Base-by-base conservation (phyloP, 139 green algal genomes). In the Desmodesmus armatus region DNA sequence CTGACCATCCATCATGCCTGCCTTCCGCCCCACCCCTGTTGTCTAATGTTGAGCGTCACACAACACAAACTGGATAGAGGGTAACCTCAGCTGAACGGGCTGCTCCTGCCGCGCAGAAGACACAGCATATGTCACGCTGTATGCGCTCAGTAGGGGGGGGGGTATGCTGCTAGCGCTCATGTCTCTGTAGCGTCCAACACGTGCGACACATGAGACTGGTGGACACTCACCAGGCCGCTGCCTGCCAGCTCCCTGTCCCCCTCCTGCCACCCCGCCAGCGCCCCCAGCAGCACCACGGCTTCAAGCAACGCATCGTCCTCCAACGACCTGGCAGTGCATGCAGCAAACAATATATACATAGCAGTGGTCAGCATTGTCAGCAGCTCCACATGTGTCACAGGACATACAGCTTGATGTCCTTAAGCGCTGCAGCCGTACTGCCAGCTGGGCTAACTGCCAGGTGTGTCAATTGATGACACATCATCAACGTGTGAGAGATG, bases 31-130 rank as follows among this genome's bases (percentile, higher is more conserved):
- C 67, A 91, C 78, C 63, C 96, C 88, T 67, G 96, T 90, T 70
- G 91, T 92, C 40, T 92, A 76, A 69, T 29, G 96, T 92, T 0
- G 95, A 85, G 41, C 92, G 90, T 75, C 51, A 93, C 94, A 93
- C 83, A 97, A 82, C 81, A 96, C 93, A 85, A 96, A 94, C 87
- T 96, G 93, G 33, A 97, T 91, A 40, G 97, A n/a, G n/a, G n/a
- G n/a, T n/a, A n/a, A n/a, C n/a, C n/a, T 47, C 63, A 72, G 63
- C 63, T 41, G 9, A 31, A 72, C 63, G 25, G 43, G 63, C 31
- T 3, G 31, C 31, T 13, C 63, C 63, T 44, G 31, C 63, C 66
- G 73, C 31, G 23, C 3, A 66, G 7, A 19, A 47, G n/a, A n/a
- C n/a, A n/a, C n/a, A n/a, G n/a, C n/a, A n/a, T n/a, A n/a, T n/a